Evolutionary conservation across 176 grass and related monocot species (phyloP), one percentile per base, ranked within the genome.

Genomic region (Thinopyrum elongatum): DNA sequence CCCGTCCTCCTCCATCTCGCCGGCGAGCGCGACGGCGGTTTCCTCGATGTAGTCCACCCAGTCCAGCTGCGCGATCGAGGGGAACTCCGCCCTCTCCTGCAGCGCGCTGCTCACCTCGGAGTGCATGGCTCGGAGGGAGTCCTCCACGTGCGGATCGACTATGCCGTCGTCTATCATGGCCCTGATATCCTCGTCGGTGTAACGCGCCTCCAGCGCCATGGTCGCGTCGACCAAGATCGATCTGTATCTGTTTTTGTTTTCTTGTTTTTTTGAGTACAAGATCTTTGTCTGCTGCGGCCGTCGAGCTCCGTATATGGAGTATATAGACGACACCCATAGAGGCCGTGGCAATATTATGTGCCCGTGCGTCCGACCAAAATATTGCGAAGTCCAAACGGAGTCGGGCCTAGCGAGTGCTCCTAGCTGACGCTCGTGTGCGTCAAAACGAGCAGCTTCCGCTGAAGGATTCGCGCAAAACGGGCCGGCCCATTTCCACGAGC

Each of bases 31-130:
- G 12, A 74, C n/a, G 38, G 70, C 38, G 38, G 6, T 46, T 12
- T 42, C 39, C 70, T 74, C 70, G 70, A 74, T 8, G n/a, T 3
- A 44, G 23, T 74, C 70, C 70, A 74, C 38, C 70, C 13, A 15
- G 39, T 74, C 70, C 70, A 74, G 70, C 3, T 74, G 23, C 39
- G n/a, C 70, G 70, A 74, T 44, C 70, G 70, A 46, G 39, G 70
- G 70, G 39, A 74, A 74, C 70, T 74, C 39, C 36, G 36, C 10
- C 4, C n/a, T 26, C 6, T 46, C 39, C 13, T 74, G 70, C 13
- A 47, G 70, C 3, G 12, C n/a, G n/a, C 3, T 27, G 70, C 12
- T 46, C n/a, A 74, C 70, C 38, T 42, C 70, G 6, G 70, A 46
- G 13, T 74, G 38, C 70, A 27, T 27, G 70, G 2, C 13, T 46